phyloP scores from a whole-genome alignment of 2,329 filamentous ascomycete species.

The Penicillium sp. region DNA sequence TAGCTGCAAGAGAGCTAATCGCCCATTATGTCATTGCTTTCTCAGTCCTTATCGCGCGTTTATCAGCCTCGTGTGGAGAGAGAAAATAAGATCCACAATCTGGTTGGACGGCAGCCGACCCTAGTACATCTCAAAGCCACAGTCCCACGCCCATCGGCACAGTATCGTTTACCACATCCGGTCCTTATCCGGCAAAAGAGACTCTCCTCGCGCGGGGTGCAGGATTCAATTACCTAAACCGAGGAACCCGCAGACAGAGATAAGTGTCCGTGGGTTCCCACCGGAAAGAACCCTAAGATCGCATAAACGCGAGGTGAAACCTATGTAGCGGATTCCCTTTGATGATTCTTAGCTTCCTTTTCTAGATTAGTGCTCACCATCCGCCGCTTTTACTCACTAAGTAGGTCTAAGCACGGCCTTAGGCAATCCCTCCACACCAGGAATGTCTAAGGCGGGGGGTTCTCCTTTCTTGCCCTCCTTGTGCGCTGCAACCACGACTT shows the following conservation, averaged over 20 bases:
- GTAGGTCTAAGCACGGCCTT: no score
- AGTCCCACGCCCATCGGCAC: background rate
- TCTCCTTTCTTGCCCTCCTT: no score
- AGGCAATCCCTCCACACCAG: no score
- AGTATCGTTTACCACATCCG: background rate
- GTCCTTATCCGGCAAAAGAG: background rate
- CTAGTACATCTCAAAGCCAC: background rate
- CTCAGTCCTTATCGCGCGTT: conserved; percentile 6
- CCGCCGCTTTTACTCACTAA: no score
- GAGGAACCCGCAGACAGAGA: conserved; percentile 2
- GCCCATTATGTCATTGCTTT: conserved; percentile 7
- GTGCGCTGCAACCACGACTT: no score
- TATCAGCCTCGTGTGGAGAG: conserved; percentile 1
- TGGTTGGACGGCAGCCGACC: conserved; percentile 8
- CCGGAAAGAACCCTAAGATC: background rate
- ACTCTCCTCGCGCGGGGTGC: conserved; percentile 9
- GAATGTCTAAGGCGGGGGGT: no score
- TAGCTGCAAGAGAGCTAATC: conserved; percentile 35
- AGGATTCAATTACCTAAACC: conserved; percentile 14
- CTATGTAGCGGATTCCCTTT: no score
- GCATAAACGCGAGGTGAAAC: background rate
- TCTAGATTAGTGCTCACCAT: no score
- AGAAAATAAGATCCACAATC: conserved; percentile 3
- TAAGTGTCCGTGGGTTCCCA: conserved; percentile 8
- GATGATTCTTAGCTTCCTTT: no score